Percentiles rank a stretch among this genome's conserved stretches.
Evolutionary conservation across 2,329 filamentous ascomycete genomes (phyloP).

Genomic region (Fusarium cyanostomum): DNA sequence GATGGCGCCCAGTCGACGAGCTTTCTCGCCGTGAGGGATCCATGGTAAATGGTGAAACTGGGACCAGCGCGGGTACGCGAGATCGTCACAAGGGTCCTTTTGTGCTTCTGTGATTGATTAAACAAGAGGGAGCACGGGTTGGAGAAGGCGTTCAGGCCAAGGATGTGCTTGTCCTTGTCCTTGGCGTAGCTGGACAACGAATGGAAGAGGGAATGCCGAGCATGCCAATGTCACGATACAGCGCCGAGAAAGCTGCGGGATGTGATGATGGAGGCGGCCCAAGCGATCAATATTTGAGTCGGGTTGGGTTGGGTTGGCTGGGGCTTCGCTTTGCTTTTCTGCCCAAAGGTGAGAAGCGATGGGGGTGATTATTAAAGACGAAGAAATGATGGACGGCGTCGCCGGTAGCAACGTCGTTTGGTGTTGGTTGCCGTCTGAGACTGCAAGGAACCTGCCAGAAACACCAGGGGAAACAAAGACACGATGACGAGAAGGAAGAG

Average conservation of each 20-base stretch:
- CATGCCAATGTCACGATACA: slow-evolving; percentile 42
- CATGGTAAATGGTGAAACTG: slow-evolving; percentile 49
- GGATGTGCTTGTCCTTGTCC: slow-evolving; percentile 20
- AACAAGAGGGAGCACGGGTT: slow-evolving; percentile 10
- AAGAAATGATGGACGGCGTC: slow-evolving; percentile 20
- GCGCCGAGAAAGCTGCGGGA: slow-evolving; percentile 27
- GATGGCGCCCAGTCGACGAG: slow-evolving; percentile 50
- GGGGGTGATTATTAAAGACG: slow-evolving; percentile 7
- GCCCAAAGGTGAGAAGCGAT: slow-evolving; percentile 4
- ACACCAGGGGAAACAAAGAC: neutral
- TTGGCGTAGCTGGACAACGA: slow-evolving; percentile 20
- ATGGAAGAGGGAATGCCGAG: slow-evolving; percentile 41
- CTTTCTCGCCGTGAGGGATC: slow-evolving; percentile 52
- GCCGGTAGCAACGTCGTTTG: slow-evolving; percentile 5
- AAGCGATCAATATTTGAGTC: slow-evolving; percentile 14
- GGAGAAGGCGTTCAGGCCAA: slow-evolving; percentile 11
- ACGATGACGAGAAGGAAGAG: slow-evolving; percentile 7
- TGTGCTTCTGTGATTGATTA: slow-evolving; percentile 16
- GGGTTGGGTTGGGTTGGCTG: slow-evolving; percentile 15
- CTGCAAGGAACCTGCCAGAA: slow-evolving; percentile 29
- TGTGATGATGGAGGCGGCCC: slow-evolving; percentile 26
- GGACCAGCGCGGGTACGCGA: slow-evolving; percentile 9
- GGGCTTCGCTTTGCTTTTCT: slow-evolving; percentile 2
- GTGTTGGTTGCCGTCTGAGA: slow-evolving; percentile 20
- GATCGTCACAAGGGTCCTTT: slow-evolving; percentile 9